These are phyloP conservation scores for Phialocephala subalpina DNA, from an alignment of 2,329 filamentous ascomycete species.

Conservation along the genomic window DNA sequence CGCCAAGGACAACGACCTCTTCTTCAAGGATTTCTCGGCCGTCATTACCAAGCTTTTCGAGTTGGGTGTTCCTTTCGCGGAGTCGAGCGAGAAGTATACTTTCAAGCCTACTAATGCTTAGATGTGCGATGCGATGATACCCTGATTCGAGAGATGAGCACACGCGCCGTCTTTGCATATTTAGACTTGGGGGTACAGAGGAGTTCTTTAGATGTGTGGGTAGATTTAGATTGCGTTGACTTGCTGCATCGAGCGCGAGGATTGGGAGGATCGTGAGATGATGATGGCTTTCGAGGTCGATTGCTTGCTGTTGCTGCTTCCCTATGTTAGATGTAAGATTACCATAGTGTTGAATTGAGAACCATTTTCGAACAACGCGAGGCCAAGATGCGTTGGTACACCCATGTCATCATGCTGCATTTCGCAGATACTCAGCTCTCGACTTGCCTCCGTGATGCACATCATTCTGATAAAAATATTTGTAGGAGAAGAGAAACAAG, in stretches of 20 bases:
- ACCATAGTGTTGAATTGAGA: conserved; percentile 8
- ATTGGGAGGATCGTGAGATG: neutral
- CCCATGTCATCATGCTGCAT: neutral
- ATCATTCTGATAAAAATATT: neutral
- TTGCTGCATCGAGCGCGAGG: no score
- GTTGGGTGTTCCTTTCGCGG: conserved; percentile 88
- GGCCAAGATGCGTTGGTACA: neutral
- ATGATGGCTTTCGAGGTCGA: neutral
- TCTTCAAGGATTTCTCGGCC: conserved; percentile 92
- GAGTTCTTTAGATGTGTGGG: neutral
- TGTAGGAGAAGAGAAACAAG: conserved; percentile 4
- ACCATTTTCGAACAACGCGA: neutral
- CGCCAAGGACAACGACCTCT: conserved; percentile 87
- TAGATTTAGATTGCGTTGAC: conserved; percentile 8
- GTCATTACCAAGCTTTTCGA: conserved; percentile 87
- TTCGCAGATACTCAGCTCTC: neutral
- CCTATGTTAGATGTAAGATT: conserved; percentile 8
- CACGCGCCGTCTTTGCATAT: neutral
- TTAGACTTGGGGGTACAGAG: conserved; percentile 13
- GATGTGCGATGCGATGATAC: conserved; percentile 21
- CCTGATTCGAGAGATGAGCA: neutral
- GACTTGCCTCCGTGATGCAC: neutral
- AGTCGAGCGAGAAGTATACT: conserved; percentile 64
- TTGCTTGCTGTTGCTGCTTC: conserved; percentile 15
- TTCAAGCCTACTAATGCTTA: conserved; percentile 65